phyloP scores from a whole-genome alignment of 2,329 filamentous ascomycete genomes.

The Cladosporium halotolerans region DNA sequence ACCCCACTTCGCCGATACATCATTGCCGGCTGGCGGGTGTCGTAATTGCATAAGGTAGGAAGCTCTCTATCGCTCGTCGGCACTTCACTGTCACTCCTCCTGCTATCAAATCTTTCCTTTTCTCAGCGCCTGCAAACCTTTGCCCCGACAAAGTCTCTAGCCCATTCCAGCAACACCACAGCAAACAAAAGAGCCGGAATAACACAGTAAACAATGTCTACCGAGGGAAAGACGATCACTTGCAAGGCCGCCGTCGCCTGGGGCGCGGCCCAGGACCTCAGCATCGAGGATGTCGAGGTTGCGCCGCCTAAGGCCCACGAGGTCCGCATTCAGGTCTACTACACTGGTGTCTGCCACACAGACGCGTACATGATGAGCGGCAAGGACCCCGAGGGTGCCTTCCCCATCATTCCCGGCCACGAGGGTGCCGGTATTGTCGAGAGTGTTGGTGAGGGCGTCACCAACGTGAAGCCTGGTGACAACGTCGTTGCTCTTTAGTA shows the following conservation, averaged over 20 bases:
- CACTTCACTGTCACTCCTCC: neutral
- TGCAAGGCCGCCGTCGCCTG: slow-evolving; percentile 90
- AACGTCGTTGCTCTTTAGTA: slow-evolving; percentile 86
- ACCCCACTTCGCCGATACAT: slow-evolving; percentile 11
- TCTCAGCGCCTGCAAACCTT: neutral
- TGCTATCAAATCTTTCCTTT: neutral
- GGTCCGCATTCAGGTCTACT: slow-evolving; percentile 93
- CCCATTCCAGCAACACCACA: neutral
- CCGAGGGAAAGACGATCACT: slow-evolving; percentile 75
- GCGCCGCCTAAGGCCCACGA: slow-evolving; percentile 82
- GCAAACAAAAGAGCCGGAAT: slow-evolving; percentile 6
- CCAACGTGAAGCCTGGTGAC: slow-evolving; percentile 87
- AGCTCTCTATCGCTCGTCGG: neutral
- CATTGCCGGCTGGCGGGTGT: slow-evolving; percentile 6
- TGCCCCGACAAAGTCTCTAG: too few species aligned
- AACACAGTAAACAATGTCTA: slow-evolving; percentile 12
- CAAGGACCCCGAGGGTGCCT: slow-evolving; percentile 93
- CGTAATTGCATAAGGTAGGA: slow-evolving; percentile 4
- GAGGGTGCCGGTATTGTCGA: slow-evolving; percentile 89
- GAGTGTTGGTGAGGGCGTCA: slow-evolving; percentile 90
- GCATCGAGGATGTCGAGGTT: slow-evolving; percentile 89
- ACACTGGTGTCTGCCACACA: slow-evolving; percentile 99
- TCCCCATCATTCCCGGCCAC: slow-evolving; percentile 82
- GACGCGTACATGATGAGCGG: slow-evolving; percentile 84
- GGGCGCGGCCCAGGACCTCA: slow-evolving; percentile 87